Evolutionary conservation across 2,329 filamentous ascomycete genomes (phyloP), one percentile per base, ranked within the genome.

Genomic region (Teratosphaeria epicoccoides): DNA sequence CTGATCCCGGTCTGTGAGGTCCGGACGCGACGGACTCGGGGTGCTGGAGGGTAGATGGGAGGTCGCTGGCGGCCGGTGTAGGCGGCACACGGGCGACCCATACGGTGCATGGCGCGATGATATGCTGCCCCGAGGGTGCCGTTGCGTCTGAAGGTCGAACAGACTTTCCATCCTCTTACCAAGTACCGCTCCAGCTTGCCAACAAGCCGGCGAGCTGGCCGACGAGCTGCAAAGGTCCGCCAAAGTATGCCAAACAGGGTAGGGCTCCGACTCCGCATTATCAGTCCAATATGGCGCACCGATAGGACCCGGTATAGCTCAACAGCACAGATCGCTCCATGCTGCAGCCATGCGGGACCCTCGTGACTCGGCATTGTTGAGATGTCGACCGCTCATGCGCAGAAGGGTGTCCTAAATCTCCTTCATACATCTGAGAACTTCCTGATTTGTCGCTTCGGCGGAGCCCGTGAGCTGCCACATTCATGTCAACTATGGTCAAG

Each of bases 401-500:
- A 14, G 11, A 24, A 26, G 12, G 17, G 43, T 46, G 43, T 24
- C 43, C 43, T 23, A 6, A 11, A 9, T 24, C 24, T 9, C 9
- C 11, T 46, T 10, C 22, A n/a, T 26, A 24, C 43, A 23, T 24
- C 43, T 24, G 10, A 17, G 20, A 46, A 20, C 33, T 40, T 6
- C 33, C 2, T 40, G n/a, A 40, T 40, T 17, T 20, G 33, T 40
- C 33, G 20, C 10, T 17, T 20, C n/a, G 6, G 33, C 14, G 14
- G 9, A 17, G 33, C 14, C 20, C n/a, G 14, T 10, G 4, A 46
- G 11, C 23, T 43, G 17, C 25, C 23, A 22, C 24, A 17, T 51
- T 51, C 49, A 51, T 46, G 52, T 49, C 52, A n/a, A 25, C 43
- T n/a, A 23, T 20, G 9, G 40, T 37, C 20, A n/a, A 51, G 24